Evolutionary conservation across 805 yeast genomes (phyloP).

Genomic region (Ogataea trehaloabstinens): DNA sequence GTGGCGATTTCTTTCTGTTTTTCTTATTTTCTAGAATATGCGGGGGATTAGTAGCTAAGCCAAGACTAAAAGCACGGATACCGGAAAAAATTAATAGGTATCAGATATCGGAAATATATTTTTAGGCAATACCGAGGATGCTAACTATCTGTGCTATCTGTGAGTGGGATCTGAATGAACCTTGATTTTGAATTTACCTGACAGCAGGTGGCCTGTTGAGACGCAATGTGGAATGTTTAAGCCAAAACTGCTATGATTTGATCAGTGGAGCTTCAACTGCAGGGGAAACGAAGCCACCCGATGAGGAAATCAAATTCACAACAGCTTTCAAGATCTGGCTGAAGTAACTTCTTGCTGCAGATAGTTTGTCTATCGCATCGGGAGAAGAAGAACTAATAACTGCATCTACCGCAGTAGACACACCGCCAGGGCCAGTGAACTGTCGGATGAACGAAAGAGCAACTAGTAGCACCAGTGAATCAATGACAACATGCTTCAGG

Average conservation of each 20-base stretch:
- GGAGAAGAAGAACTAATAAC: background rate
- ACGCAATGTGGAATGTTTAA: too few species aligned
- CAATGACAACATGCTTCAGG: slow-evolving; percentile 22
- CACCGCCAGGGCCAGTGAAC: slow-evolving; percentile 4
- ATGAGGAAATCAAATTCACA: background rate
- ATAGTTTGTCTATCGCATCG: background rate
- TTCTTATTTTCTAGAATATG: background rate
- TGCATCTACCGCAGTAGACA: background rate
- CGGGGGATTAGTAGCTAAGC: background rate
- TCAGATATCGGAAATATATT: too few species aligned
- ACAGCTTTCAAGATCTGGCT: background rate
- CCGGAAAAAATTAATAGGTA: too few species aligned
- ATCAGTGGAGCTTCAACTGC: background rate
- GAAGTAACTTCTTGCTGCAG: background rate
- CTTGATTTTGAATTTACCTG: too few species aligned
- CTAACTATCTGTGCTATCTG: too few species aligned
- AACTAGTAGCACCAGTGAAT: slow-evolving; percentile 19
- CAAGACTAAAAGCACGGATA: too few species aligned
- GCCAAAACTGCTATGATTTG: background rate
- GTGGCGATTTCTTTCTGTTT: background rate
- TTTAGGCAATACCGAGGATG: too few species aligned
- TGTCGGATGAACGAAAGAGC: slow-evolving; percentile 15
- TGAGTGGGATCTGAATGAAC: too few species aligned
- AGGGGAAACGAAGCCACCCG: background rate
- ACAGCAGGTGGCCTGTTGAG: too few species aligned